Conservation (phyloP, 2,329 filamentous ascomycete genomes). For the Bipolaris zeicola region DNA sequence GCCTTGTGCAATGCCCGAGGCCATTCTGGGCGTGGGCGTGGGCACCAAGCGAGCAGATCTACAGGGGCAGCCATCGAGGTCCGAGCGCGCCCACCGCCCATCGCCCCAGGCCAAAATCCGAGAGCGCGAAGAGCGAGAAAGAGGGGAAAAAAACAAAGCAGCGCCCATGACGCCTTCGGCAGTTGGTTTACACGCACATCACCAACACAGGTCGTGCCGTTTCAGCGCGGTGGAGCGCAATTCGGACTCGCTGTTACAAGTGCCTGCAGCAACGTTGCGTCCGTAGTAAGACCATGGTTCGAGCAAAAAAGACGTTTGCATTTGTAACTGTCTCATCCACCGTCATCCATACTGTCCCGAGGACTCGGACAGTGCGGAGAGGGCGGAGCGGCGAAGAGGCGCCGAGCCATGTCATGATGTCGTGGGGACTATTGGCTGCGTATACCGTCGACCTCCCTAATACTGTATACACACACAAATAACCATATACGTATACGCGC, state of each 20-base stretch:
- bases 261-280: slow-evolving; percentile 17
- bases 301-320: slow-evolving; percentile 10
- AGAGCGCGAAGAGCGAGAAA: too few species aligned
- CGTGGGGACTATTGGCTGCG: background rate
- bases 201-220: slow-evolving; percentile 15
- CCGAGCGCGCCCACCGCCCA: slow-evolving; percentile 24
- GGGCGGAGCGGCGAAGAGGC: slow-evolving; percentile 34
- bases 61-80: slow-evolving; percentile 27
- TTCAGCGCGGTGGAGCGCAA: slow-evolving; percentile 30
- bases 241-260: slow-evolving; percentile 23
- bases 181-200: slow-evolving; percentile 14
- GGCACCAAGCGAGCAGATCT: slow-evolving; percentile 25
- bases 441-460: background rate
- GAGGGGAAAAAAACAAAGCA: slow-evolving; percentile 12
- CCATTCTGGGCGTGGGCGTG: slow-evolving; percentile 3
- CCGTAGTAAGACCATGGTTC: slow-evolving; percentile 13
- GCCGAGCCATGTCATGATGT: slow-evolving; percentile 12
- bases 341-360: slow-evolving; percentile 22
- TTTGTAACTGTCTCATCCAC: slow-evolving; percentile 9
- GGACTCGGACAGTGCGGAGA: slow-evolving; percentile 38
- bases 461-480: too few species aligned
- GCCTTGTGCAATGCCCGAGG: slow-evolving; percentile 6
- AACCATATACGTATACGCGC: background rate
- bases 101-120: slow-evolving; percentile 7
- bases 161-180: slow-evolving; percentile 19